These are phyloP conservation scores for Fomitopsis schrenkii DNA, from an alignment of 1,284 basidiomycete species.

Conservation along the genomic window DNA sequence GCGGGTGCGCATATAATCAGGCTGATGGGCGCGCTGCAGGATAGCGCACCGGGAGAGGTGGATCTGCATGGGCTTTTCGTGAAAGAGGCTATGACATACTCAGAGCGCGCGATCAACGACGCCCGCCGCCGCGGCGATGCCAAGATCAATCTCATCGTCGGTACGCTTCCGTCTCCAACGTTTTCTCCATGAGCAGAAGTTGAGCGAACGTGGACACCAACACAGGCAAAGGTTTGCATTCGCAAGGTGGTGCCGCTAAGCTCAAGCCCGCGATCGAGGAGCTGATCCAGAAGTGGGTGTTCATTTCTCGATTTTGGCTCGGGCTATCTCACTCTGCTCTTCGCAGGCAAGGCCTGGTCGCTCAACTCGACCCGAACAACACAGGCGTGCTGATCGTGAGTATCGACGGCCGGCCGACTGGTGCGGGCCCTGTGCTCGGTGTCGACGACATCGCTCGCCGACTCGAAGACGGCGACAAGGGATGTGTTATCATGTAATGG, in stretches of 20 bases:
- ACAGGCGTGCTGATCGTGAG: slow-evolving; percentile 84
- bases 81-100: slow-evolving; percentile 81
- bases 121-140: slow-evolving; percentile 64
- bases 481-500: slow-evolving; percentile 70
- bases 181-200: not conserved
- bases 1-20: not conserved
- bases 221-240: slow-evolving; percentile 75
- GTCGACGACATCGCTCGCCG: slow-evolving; percentile 57
- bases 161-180: slow-evolving; percentile 33
- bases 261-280: slow-evolving; percentile 93
- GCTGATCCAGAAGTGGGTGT: slow-evolving; percentile 71
- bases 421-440: slow-evolving; percentile 43
- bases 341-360: slow-evolving; percentile 65
- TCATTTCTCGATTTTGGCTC: not conserved
- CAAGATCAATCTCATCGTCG: slow-evolving; percentile 86
- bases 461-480: slow-evolving; percentile 48
- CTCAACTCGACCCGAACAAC: slow-evolving; percentile 81
- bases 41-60: slow-evolving; percentile 70
- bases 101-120: slow-evolving; percentile 65
- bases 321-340: not conserved
- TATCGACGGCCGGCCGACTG: slow-evolving; percentile 46
- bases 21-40: slow-evolving; percentile 33
- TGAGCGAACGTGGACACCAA: not conserved
- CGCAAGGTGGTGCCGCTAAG: slow-evolving; percentile 75
- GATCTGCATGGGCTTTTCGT: slow-evolving; percentile 93